Base-by-base conservation (phyloP, 169 alveolate species). In the Perkinsus olseni region DNA sequence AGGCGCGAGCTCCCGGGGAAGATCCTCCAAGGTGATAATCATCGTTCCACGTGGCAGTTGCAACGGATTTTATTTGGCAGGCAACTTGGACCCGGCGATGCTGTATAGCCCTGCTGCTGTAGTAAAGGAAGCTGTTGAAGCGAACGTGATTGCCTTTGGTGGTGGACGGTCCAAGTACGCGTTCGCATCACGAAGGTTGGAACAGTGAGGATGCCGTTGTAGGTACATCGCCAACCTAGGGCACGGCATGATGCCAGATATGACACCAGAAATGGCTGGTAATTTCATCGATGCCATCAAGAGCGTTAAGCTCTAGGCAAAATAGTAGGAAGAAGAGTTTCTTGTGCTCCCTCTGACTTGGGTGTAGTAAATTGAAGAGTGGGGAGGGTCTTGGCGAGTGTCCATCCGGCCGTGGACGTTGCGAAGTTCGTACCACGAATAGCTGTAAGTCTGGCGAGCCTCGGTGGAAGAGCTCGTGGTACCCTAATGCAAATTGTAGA, bases 171-270 rank as follows among this genome's bases (percentile, higher is more conserved):
- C 45, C 6, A 39, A 34, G 50, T 93, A 17, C 6, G 39, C 36
- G 10, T 39, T 92, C 92, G 37, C n/a, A n/a, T 93, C 1, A 10
- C 38, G 50, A 8, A 36, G 39, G 74, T 92, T 24, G 93, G 91
- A 0, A 48, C 31, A 0, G 90, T 74, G 37, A 38, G 95, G 34
- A 13, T 62, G 37, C 31, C 82, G 82, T 62, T 62, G 28, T 28
- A 62, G 82, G 82, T 92, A 94, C 91, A 92, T 94, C 28, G 96
- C 96, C 40, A 94, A 94, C 38, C 93, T 94, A n/a, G 96, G 96
- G 74, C 96, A 94, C 93, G 96, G 96, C 39, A 94, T 94, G 96
- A 93, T 93, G 92, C 96, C 96, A 36, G 82, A 50, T 17, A 94
- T 94, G 96, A 37, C 37, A 37, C 96, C 96, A 24, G 93, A 91